A percentile compares a stretch with the other conserved stretches of the same genome.
phyloP scores from a whole-genome alignment of 495 filamentous ascomycete genomes.

The Penicillium waksmanii region DNA sequence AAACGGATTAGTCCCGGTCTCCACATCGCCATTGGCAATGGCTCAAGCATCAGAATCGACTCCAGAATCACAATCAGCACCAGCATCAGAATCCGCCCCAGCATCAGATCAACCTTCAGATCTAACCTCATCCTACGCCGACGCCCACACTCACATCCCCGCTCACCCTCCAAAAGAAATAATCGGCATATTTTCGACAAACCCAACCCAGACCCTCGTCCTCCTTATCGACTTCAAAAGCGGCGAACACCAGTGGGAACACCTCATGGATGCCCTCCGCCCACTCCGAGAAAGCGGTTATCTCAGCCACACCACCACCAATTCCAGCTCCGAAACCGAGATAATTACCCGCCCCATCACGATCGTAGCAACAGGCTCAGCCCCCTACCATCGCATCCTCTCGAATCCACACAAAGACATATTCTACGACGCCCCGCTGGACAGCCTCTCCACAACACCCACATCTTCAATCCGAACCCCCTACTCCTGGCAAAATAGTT shows the following conservation, averaged over 20 bases:
- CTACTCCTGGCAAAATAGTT: conserved; percentile 39
- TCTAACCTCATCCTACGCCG: too few relatives aligned
- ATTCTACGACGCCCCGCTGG: conserved; percentile 72
- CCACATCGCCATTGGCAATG: not conserved
- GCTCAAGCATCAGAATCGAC: too few relatives aligned
- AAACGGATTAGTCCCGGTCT: not conserved
- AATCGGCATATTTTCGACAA: conserved; percentile 62
- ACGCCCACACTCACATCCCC: too few relatives aligned
- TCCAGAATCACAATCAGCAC: too few relatives aligned
- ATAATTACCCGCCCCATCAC: conserved; percentile 60
- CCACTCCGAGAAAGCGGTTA: conserved; percentile 61
- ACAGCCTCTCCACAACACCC: conserved; percentile 6
- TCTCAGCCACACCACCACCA: conserved; percentile 52
- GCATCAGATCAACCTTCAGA: too few relatives aligned
- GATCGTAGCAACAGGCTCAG: conserved; percentile 69
- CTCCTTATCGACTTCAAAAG: conserved; percentile 42
- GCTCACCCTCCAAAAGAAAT: not conserved
- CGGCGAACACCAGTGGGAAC: conserved; percentile 49
- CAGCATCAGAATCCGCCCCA: too few relatives aligned
- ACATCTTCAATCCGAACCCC: not conserved
- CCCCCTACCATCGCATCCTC: conserved; percentile 48
- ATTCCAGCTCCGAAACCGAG: conserved; percentile 33
- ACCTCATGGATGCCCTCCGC: conserved; percentile 48
- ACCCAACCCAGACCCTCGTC: conserved; percentile 28
- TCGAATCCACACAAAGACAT: conserved; percentile 58